A percentile compares a stretch with the other conserved stretches of the same genome.
phyloP scores from a whole-genome alignment of 352 stramenopile genomes.

The Globisporangium alternatum region DNA sequence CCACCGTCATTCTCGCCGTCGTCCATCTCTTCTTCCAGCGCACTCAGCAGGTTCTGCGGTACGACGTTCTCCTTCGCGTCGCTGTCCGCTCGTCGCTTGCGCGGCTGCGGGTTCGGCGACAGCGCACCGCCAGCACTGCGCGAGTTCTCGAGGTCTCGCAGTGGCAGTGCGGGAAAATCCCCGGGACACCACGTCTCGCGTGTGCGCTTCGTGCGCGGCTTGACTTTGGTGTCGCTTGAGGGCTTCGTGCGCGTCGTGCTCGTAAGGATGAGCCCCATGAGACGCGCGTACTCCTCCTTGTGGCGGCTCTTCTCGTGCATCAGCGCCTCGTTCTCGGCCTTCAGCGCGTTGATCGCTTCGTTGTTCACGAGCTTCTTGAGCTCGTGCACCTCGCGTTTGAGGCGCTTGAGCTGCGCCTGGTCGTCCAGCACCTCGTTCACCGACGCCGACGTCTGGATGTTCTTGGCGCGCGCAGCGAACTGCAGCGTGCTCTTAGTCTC shows the following conservation, averaged over 20 bases:
- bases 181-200: constrained; percentile 75
- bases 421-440: constrained; percentile 93
- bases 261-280: constrained; percentile 62
- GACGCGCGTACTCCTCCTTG: constrained; percentile 52
- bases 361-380: constrained; percentile 62
- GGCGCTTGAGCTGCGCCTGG: constrained; percentile 70
- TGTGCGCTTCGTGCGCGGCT: constrained; percentile 37
- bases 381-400: constrained; percentile 71
- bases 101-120: constrained; percentile 30
- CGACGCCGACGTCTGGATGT: constrained; percentile 71
- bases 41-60: constrained; percentile 32
- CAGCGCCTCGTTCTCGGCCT: constrained; percentile 72
- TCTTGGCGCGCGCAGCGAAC: constrained; percentile 92
- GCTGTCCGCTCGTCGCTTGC: constrained; percentile 22
- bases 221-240: constrained; percentile 20
- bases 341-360: constrained; percentile 49
- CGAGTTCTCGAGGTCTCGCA: constrained; percentile 13
- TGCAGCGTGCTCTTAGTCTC: constrained; percentile 90
- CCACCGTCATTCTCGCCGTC: constrained; percentile 7
- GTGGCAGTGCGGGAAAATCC: constrained; percentile 36
- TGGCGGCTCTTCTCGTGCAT: constrained; percentile 53
- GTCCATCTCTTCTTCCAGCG: constrained; percentile 12
- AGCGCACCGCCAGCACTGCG: background rate
- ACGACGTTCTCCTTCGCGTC: constrained; percentile 51
- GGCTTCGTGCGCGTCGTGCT: constrained; percentile 29